Evolutionary conservation across 768 basidiomycete genomes (phyloP).

Genomic region (Cystofilobasidium macerans): DNA sequence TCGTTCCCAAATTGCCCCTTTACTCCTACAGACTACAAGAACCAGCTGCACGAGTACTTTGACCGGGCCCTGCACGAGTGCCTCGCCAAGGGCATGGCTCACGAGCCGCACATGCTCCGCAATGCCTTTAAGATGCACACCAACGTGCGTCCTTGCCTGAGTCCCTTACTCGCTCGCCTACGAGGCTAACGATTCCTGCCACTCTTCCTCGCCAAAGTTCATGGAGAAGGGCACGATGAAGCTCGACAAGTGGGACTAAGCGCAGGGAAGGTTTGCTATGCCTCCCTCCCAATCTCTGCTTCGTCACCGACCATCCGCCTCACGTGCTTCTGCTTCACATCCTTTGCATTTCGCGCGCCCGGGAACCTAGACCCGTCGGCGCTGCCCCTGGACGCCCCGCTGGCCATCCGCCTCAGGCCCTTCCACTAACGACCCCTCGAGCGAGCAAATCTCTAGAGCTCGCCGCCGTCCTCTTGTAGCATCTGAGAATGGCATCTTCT

Average conservation of each 20-base stretch:
- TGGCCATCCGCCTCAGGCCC: not conserved
- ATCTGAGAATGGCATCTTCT: no score
- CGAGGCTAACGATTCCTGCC: not conserved
- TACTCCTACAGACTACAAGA: constrained; percentile 26
- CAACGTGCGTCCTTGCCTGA: not conserved
- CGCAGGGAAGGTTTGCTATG: not conserved
- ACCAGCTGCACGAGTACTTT: constrained; percentile 32
- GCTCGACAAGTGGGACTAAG: constrained; percentile 29
- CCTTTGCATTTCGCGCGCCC: not conserved
- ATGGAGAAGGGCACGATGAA: constrained; percentile 34
- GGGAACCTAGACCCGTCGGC: not conserved
- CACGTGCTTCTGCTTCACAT: not conserved
- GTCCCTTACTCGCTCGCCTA: not conserved
- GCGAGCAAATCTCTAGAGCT: no score
- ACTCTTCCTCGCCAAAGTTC: constrained; percentile 8
- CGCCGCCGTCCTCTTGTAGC: no score
- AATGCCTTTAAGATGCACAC: constrained; percentile 32
- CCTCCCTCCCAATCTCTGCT: not conserved
- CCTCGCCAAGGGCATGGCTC: constrained; percentile 29
- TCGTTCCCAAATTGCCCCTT: constrained; percentile 27
- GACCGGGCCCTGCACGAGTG: constrained; percentile 32
- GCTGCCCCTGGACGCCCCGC: not conserved
- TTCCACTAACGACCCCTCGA: not conserved
- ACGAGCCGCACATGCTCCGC: constrained; percentile 33
- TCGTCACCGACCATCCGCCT: not conserved